A percentile compares a stretch with the other conserved stretches of the same genome.
Conservation (phyloP, 129 eudicot genomes). For the Arctium minus region DNA sequence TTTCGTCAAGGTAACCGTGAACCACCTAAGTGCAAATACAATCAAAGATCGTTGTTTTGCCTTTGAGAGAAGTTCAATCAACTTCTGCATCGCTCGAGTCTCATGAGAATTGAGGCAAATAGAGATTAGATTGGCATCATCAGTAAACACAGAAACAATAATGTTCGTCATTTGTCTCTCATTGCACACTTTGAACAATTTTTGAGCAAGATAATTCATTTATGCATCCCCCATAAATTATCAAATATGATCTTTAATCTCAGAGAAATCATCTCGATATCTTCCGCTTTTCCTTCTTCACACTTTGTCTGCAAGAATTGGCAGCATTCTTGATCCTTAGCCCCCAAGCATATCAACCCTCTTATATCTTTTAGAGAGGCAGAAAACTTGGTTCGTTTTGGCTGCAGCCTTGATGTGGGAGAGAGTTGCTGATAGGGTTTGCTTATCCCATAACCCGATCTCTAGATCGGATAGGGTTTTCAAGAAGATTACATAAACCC, state of each 20-base stretch:
- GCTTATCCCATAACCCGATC: background rate
- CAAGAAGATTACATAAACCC: conserved; percentile 2
- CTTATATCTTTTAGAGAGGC: conserved; percentile 35
- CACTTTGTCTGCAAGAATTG: conserved; percentile 43
- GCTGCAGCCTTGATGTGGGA: background rate
- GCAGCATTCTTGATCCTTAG: conserved; percentile 51
- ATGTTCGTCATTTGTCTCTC: conserved; percentile 39
- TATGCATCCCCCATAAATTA: conserved; percentile 52
- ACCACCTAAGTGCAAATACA: conserved; percentile 33
- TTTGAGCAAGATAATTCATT: conserved; percentile 52
- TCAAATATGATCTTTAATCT: conserved; percentile 46
- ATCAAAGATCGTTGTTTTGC: conserved; percentile 38
- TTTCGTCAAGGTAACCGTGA: conserved; percentile 42
- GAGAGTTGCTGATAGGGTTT: background rate
- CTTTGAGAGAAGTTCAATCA: conserved; percentile 43
- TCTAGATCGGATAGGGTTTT: background rate
- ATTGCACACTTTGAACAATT: conserved; percentile 40
- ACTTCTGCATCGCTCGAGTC: conserved; percentile 65
- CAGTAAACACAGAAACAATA: conserved; percentile 22
- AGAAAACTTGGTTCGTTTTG: conserved; percentile 10
- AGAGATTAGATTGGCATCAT: conserved; percentile 22
- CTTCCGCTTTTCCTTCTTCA: conserved; percentile 41
- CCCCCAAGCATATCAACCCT: conserved; percentile 38
- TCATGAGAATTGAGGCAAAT: conserved; percentile 58
- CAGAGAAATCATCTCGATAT: conserved; percentile 47